phyloP scores from a whole-genome alignment of 257 asterid genomes.

The Solanum peruvianum region DNA sequence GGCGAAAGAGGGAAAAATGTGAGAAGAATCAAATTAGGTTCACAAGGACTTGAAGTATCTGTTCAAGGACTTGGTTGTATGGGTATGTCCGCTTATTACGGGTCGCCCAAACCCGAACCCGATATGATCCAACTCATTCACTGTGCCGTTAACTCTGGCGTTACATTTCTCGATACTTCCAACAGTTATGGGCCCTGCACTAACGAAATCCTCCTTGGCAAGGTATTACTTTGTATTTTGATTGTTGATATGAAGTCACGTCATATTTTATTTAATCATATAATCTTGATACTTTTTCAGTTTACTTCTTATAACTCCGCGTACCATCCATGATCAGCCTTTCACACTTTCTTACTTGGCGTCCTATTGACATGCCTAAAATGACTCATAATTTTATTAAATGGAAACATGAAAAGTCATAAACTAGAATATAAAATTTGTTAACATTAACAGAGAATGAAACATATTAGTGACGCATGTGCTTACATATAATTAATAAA shows the following conservation, averaged over 20 bases:
- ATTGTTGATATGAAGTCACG: too few species aligned
- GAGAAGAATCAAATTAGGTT: slow-evolving; percentile 22
- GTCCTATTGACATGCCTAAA: not conserved
- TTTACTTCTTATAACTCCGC: not conserved
- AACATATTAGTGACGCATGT: not conserved
- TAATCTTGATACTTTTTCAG: accelerated
- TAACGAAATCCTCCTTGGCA: slow-evolving; percentile 28
- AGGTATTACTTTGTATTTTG: not conserved
- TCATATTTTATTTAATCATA: too few species aligned
- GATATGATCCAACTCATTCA: slow-evolving; percentile 35
- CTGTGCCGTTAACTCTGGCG: slow-evolving; percentile 22
- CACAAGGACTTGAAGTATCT: slow-evolving; percentile 26
- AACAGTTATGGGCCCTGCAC: slow-evolving; percentile 31
- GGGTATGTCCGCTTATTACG: slow-evolving; percentile 32
- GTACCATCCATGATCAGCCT: not conserved
- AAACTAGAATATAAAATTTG: not conserved
- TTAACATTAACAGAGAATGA: too few species aligned
- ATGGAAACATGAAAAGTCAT: not conserved
- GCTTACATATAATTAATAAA: not conserved
- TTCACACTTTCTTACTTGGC: not conserved
- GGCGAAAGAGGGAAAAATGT: not conserved
- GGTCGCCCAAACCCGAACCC: slow-evolving; percentile 28
- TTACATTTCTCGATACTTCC: slow-evolving; percentile 28
- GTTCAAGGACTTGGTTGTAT: slow-evolving; percentile 33
- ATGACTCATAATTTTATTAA: not conserved